Conservation (phyloP, 306 rosid genomes). For the Urtica urens region DNA sequence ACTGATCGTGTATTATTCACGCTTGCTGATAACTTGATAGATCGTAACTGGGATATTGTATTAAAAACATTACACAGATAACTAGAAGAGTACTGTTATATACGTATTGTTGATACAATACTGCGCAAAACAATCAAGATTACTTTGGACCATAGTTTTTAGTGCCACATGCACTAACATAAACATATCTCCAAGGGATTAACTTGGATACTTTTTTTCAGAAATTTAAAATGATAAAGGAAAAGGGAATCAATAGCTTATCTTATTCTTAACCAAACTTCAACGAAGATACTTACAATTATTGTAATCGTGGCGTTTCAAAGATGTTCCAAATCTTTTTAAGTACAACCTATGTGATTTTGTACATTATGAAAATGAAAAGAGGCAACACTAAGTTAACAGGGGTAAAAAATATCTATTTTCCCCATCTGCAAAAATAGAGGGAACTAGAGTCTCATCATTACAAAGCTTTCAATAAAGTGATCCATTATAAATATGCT, state of each 20-base stretch:
- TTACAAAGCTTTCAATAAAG: constrained; percentile 1
- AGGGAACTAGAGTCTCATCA: background rate
- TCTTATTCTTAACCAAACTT: constrained; percentile 7
- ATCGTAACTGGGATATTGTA: no score
- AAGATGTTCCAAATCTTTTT: constrained; percentile 8
- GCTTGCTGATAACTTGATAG: no score
- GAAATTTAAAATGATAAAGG: constrained; percentile 12
- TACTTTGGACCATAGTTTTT: constrained; percentile 31
- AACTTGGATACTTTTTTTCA: background rate
- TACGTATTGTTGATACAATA: constrained; percentile 14
- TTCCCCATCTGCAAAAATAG: background rate
- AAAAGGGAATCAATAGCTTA: constrained; percentile 1
- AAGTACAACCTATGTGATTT: constrained; percentile 5
- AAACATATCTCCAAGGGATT: constrained; percentile 5
- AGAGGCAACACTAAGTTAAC: background rate
- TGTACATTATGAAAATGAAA: background rate
- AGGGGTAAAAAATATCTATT: constrained; percentile 1
- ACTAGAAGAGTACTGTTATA: constrained; percentile 4
- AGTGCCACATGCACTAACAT: constrained; percentile 45
- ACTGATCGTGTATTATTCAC: no score
- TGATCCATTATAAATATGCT: constrained; percentile 2
- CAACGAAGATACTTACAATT: constrained; percentile 1
- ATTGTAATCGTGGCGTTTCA: constrained; percentile 5
- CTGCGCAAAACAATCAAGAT: constrained; percentile 26
- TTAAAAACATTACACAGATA: background rate